Percentiles rank a stretch among this genome's conserved stretches.
Conservation (phyloP, 2,329 filamentous ascomycete species). For the Fusarium longipes region DNA sequence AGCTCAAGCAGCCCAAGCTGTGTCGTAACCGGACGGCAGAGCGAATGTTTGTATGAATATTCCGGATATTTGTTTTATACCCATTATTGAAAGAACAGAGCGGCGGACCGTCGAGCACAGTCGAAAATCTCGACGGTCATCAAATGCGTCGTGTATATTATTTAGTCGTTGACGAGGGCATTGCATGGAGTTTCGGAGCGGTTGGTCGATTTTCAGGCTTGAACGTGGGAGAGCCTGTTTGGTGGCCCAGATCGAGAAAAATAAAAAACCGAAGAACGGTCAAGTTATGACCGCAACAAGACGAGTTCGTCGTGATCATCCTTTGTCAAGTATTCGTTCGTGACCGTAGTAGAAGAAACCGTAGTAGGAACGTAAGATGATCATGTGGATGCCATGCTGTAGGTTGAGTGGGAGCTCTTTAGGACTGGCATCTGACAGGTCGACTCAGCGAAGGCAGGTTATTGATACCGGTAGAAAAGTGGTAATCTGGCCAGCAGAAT, state of each 20-base stretch:
- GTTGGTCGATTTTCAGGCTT: conserved; percentile 42
- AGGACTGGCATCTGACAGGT: conserved; percentile 7
- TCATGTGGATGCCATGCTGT: conserved; percentile 25
- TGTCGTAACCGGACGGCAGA: conserved; percentile 16
- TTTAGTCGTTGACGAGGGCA: conserved; percentile 46
- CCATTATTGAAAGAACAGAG: conserved; percentile 36
- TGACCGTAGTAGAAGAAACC: background rate
- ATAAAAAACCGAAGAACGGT: conserved; percentile 39
- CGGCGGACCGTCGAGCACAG: conserved; percentile 21
- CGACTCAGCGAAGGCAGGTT: conserved; percentile 6
- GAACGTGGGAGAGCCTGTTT: conserved; percentile 42
- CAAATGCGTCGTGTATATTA: conserved; percentile 39
- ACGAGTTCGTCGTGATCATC: background rate
- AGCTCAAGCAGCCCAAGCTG: conserved; percentile 36
- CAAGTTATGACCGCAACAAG: conserved; percentile 30
- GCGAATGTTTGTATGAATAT: conserved; percentile 44
- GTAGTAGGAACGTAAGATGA: conserved; percentile 11
- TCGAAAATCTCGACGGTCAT: conserved; percentile 4
- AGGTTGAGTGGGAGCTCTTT: conserved; percentile 36
- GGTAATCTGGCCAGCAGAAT: background rate
- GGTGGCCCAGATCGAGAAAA: conserved; percentile 42
- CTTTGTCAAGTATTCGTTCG: conserved; percentile 2
- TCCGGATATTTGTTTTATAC: conserved; percentile 45
- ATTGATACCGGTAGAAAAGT: too few relatives aligned
- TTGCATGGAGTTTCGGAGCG: conserved; percentile 55